These are phyloP conservation scores for Echinosophora koreensis DNA, from an alignment of 306 rosid species.

Conservation along the genomic window DNA sequence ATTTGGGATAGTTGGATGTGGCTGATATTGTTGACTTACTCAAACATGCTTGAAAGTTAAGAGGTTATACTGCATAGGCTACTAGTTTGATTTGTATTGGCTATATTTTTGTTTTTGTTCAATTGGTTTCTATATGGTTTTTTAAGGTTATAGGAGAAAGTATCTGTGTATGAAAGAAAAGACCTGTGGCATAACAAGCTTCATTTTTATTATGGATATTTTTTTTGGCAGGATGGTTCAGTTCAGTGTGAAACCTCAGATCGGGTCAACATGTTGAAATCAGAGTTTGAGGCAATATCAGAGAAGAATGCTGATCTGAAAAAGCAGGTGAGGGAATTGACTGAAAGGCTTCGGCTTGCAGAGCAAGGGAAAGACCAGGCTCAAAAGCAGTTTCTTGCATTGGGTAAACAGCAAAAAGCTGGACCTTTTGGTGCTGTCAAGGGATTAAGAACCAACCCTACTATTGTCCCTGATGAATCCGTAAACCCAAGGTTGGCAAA, in stretches of 20 bases:
- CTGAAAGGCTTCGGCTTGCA: slow-evolving; percentile 68
- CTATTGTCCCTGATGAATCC: slow-evolving; percentile 79
- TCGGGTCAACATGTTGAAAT: slow-evolving; percentile 70
- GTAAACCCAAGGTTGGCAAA: slow-evolving; percentile 86
- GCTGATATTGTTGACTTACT: slow-evolving; percentile 12
- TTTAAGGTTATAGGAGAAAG: slow-evolving; percentile 12
- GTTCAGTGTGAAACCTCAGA: slow-evolving; percentile 76
- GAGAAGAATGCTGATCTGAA: slow-evolving; percentile 69
- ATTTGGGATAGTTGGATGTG: slow-evolving; percentile 23
- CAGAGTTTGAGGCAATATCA: slow-evolving; percentile 61
- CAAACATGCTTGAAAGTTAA: background rate
- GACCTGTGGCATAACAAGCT: slow-evolving; percentile 16
- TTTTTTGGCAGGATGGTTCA: slow-evolving; percentile 59
- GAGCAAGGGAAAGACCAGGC: slow-evolving; percentile 87
- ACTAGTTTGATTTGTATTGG: slow-evolving; percentile 10
- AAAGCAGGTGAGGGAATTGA: slow-evolving; percentile 71
- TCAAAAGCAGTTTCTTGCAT: slow-evolving; percentile 77
- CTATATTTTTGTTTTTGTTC: background rate
- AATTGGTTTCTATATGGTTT: slow-evolving; percentile 16
- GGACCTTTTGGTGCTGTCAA: slow-evolving; percentile 89
- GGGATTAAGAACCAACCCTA: slow-evolving; percentile 77
- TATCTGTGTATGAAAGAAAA: slow-evolving; percentile 9
- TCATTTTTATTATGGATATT: slow-evolving; percentile 19
- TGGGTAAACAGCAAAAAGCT: slow-evolving; percentile 73
- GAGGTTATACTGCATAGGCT: background rate